phyloP scores from a whole-genome alignment of 768 basidiomycete species.

The Termitomyces sp. region DNA sequence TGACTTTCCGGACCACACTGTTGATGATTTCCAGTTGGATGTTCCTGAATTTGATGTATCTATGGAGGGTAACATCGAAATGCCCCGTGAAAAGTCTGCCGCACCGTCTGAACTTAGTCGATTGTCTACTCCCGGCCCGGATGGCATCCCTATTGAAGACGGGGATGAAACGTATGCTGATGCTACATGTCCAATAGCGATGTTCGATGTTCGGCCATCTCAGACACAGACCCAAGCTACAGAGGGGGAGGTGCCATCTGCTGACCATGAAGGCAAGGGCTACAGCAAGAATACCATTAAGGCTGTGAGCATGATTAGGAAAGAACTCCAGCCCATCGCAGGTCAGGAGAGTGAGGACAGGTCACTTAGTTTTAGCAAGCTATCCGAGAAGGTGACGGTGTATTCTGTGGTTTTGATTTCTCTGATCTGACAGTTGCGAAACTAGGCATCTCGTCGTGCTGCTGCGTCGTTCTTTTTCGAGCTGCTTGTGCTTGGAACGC shows the following conservation, averaged over 20 bases:
- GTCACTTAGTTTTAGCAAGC: slow-evolving; percentile 68
- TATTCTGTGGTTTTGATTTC: not conserved
- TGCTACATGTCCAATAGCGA: slow-evolving; percentile 69
- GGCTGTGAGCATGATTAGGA: slow-evolving; percentile 70
- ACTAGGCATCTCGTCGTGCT: slow-evolving; percentile 82
- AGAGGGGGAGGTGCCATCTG: slow-evolving; percentile 32
- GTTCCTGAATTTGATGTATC: slow-evolving; percentile 44
- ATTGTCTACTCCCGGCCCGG: slow-evolving; percentile 62
- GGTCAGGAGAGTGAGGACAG: slow-evolving; percentile 49
- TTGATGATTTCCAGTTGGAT: slow-evolving; percentile 69
- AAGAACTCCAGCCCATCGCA: slow-evolving; percentile 55
- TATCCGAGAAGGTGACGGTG: slow-evolving; percentile 65
- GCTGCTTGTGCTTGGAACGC: slow-evolving; percentile 87
- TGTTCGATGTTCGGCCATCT: slow-evolving; percentile 61
- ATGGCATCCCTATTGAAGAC: slow-evolving; percentile 45
- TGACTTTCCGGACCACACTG: slow-evolving; percentile 57
- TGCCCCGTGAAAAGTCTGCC: slow-evolving; percentile 38
- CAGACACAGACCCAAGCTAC: slow-evolving; percentile 44
- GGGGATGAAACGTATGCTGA: slow-evolving; percentile 67
- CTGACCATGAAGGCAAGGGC: slow-evolving; percentile 57
- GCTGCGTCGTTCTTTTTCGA: slow-evolving; percentile 98
- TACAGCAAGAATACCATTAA: slow-evolving; percentile 89
- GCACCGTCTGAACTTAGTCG: slow-evolving; percentile 55
- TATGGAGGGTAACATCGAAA: slow-evolving; percentile 31
- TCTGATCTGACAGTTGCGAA: not conserved